phyloP scores from a whole-genome alignment of 139 green algal genomes.

The Coelastrella sp. region DNA sequence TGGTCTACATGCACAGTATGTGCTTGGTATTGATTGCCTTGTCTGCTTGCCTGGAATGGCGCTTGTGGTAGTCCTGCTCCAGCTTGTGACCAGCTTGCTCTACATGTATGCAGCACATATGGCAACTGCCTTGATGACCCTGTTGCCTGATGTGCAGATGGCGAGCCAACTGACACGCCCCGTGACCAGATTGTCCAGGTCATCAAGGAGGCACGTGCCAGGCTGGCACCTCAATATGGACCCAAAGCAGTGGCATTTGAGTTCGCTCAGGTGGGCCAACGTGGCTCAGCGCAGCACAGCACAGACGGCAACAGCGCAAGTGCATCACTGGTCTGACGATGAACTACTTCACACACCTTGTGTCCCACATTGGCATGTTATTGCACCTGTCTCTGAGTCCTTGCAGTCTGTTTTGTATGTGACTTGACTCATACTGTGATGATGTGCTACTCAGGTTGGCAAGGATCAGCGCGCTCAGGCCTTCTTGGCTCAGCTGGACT shows the following conservation, averaged over 20 bases:
- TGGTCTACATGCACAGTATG: too few species aligned
- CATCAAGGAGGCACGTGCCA: conserved; percentile 34
- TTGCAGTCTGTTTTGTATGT: not conserved
- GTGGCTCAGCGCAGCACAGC: not conserved
- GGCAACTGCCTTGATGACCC: too few species aligned
- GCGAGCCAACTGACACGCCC: conserved; percentile 46
- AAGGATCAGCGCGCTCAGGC: conserved; percentile 42
- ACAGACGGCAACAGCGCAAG: not conserved
- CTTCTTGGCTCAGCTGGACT: conserved; percentile 39
- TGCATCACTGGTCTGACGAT: too few species aligned
- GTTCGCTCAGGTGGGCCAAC: conserved; percentile 45
- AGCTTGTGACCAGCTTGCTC: too few species aligned
- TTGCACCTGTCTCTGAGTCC: not conserved
- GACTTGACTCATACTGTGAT: not conserved
- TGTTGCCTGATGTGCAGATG: conserved; percentile 9
- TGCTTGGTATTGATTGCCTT: too few species aligned
- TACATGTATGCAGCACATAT: too few species aligned
- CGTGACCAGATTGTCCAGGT: conserved; percentile 40
- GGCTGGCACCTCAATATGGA: conserved; percentile 31
- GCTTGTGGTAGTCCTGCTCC: too few species aligned
- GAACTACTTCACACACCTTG: too few species aligned
- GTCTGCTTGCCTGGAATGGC: too few species aligned
- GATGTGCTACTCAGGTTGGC: conserved; percentile 42
- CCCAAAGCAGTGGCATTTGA: conserved; percentile 46
- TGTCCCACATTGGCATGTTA: not conserved